phyloP scores from a whole-genome alignment of 345 rosid genomes.

The Isatis tinctoria region DNA sequence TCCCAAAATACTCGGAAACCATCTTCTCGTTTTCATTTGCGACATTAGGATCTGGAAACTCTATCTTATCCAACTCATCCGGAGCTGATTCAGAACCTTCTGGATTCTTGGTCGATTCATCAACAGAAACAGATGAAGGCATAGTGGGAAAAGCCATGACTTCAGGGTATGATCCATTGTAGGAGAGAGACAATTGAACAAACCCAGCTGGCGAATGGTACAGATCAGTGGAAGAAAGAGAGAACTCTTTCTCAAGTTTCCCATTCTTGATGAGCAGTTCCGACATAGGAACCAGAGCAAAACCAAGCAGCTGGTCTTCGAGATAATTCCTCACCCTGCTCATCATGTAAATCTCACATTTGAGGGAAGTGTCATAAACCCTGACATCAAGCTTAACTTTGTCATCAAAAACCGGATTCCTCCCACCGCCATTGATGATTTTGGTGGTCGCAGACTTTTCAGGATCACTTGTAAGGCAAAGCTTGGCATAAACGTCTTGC shows the following conservation, averaged over 20 bases:
- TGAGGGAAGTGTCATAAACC: conserved; percentile 68
- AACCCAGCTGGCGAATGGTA: conserved; percentile 98
- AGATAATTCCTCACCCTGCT: conserved; percentile 97
- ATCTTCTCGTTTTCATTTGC: conserved; percentile 88
- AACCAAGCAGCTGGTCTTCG: conserved; percentile 93
- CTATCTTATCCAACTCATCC: conserved; percentile 67
- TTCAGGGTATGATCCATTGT: conserved; percentile 83
- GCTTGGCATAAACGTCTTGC: conserved; percentile 98
- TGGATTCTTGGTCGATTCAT: conserved; percentile 39
- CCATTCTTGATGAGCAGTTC: conserved; percentile 73
- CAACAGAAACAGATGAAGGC: conserved; percentile 41
- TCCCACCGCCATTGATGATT: conserved; percentile 97
- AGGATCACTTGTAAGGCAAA: conserved; percentile 84
- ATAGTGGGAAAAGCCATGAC: conserved; percentile 64
- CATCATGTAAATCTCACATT: conserved; percentile 96
- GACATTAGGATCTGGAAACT: conserved; percentile 95
- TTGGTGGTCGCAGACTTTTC: conserved; percentile 74
- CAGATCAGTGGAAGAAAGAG: conserved; percentile 92
- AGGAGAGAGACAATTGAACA: conserved; percentile 77
- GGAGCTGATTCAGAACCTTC: conserved; percentile 49
- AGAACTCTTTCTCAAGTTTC: conserved; percentile 79
- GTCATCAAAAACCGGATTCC: conserved; percentile 92
- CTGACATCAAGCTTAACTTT: conserved; percentile 60
- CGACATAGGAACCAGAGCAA: conserved; percentile 86
- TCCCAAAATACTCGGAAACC: conserved; percentile 89